Base-by-base conservation (phyloP, 2,329 filamentous ascomycete species). In the Aspergillus sp. region DNA sequence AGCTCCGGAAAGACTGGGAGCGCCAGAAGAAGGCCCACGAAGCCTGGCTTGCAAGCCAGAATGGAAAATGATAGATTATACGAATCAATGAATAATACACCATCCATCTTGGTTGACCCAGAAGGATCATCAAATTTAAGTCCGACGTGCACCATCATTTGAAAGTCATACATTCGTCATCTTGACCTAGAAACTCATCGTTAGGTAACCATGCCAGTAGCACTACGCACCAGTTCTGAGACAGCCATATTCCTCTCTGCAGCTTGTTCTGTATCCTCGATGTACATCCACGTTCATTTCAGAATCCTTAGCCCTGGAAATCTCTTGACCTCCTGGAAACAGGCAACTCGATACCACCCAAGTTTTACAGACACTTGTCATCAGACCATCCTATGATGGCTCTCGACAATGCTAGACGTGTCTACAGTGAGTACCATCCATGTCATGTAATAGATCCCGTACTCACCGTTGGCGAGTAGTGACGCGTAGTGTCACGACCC, bases 1-100 rank as follows among this genome's bases (percentile, higher is more conserved):
- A 91, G 80, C 76, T 96, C 68, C 88, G 83, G 78, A 97, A 97
- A 82, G 88, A 92, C 58, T 96, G 91, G 91, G 90, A 96, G 68
- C 88, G 83, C 73, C 94, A 97, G 80, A 95, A 92, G 83, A 96
- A 94, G 83, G 56, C 61, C 5, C 62, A 64, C 49, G 62, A 64
- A 41, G 53, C 62, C 38, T 64, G 62, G 62, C 49, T 62, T 32
- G 62, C 59, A 27, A 64, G 62, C 47, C 62, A 64, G 32, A 41
- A 60, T 41, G 59, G 54, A 32, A 62, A 60, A 36, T 59, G 49
- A 55, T 60, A 52, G 50, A 47, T 17, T 44, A 47, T 13, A 44
- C 25, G 42, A 30, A 30, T 55, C 25, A 44, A 44, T 32, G n/a
- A 44, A 54, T 36, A 36, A 39, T 32, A 55, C 21, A 15, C 44